Conservation (phyloP, 2,329 filamentous ascomycete genomes). For the Ascochyta koolunga region DNA sequence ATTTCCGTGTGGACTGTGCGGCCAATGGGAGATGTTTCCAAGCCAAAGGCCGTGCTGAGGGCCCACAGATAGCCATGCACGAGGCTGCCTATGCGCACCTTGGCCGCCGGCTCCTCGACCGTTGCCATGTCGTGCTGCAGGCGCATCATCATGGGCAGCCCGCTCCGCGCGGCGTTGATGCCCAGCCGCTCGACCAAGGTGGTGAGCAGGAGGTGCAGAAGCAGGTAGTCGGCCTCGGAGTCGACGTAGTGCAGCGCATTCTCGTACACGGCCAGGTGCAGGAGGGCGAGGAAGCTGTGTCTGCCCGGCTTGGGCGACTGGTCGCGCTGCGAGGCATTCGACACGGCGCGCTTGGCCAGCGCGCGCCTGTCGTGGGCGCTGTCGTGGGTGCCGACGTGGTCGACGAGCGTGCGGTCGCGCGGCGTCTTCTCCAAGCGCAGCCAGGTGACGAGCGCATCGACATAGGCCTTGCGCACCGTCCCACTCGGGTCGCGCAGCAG, state of each 20-base stretch:
- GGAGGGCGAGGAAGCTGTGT: constrained; percentile 77
- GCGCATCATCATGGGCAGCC: constrained; percentile 85
- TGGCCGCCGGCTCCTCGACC: constrained; percentile 69
- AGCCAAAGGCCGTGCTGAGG: constrained; percentile 76
- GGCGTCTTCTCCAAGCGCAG: constrained; percentile 77
- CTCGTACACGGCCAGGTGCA: constrained; percentile 91
- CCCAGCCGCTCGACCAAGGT: constrained; percentile 79
- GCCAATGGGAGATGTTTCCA: constrained; percentile 73
- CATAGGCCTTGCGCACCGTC: constrained; percentile 81
- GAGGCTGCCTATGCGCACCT: constrained; percentile 80
- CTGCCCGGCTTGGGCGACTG: constrained; percentile 60
- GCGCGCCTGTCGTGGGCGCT: constrained; percentile 53
- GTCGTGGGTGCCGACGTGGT: constrained; percentile 56
- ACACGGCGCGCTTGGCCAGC: constrained; percentile 68
- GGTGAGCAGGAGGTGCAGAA: constrained; percentile 77
- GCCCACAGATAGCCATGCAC: constrained; percentile 90
- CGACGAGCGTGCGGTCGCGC: constrained; percentile 67
- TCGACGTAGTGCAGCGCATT: constrained; percentile 69
- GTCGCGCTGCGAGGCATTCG: constrained; percentile 68
- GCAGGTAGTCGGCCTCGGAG: constrained; percentile 74
- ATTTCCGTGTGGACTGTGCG: constrained; percentile 78
- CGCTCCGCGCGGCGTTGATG: constrained; percentile 78
- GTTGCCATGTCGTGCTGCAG: constrained; percentile 83
- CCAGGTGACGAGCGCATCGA: constrained; percentile 84
- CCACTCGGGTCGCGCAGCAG: constrained; percentile 80